Conservation (phyloP, 768 basidiomycete species). For the Podaxis rugospora region DNA sequence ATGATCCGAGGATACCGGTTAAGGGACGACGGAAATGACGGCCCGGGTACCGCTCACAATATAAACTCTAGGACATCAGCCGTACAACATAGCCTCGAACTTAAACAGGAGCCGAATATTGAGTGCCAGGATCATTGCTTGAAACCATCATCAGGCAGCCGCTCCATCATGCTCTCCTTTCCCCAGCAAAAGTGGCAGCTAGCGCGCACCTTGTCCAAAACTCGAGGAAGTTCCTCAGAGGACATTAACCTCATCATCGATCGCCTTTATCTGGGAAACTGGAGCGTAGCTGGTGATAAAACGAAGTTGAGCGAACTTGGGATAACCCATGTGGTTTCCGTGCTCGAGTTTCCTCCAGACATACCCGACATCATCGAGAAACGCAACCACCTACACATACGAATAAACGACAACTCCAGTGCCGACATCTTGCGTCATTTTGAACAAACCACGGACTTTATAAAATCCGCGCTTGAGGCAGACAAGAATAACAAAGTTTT, state of each 20-base stretch:
- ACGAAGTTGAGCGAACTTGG: slow-evolving; percentile 49
- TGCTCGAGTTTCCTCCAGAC: slow-evolving; percentile 47
- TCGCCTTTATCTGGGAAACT: slow-evolving; percentile 62
- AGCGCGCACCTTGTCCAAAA: slow-evolving; percentile 10
- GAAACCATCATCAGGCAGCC: not conserved
- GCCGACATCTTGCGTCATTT: slow-evolving; percentile 31
- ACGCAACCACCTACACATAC: slow-evolving; percentile 46
- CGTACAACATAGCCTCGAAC: not conserved
- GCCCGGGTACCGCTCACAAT: no score
- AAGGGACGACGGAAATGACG: no score
- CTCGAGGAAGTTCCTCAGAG: slow-evolving; percentile 14
- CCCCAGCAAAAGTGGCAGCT: slow-evolving; percentile 27
- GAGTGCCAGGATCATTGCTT: not conserved
- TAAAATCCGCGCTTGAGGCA: slow-evolving; percentile 27
- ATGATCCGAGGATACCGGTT: not conserved
- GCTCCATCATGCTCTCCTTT: slow-evolving; percentile 27
- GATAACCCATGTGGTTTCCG: slow-evolving; percentile 71
- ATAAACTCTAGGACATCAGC: no score
- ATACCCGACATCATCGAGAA: slow-evolving; percentile 41
- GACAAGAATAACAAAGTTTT: slow-evolving; percentile 33
- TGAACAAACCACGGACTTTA: slow-evolving; percentile 32
- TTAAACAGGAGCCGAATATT: not conserved
- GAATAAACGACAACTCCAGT: slow-evolving; percentile 24
- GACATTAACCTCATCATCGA: slow-evolving; percentile 36
- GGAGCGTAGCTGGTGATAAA: slow-evolving; percentile 46